phyloP scores from a whole-genome alignment of 495 filamentous ascomycete species.

The Geoglossum glabrum region DNA sequence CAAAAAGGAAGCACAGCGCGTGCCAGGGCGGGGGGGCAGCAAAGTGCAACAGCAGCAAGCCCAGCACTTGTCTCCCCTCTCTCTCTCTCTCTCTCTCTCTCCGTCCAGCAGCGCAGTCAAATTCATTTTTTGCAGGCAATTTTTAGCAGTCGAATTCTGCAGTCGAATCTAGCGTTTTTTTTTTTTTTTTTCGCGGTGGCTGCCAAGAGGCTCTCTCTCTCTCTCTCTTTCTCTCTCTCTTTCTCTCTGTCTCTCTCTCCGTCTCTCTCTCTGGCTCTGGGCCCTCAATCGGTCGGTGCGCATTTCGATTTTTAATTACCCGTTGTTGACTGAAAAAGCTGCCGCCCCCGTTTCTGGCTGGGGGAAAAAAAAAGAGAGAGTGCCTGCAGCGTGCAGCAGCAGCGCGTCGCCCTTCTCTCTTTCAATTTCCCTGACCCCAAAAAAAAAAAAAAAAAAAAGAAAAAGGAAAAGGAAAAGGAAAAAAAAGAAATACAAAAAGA shows the following conservation, averaged over 20 bases:
- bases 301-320: conserved; percentile 9
- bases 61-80: background rate
- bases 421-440: background rate
- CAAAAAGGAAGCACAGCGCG: conserved; percentile 8
- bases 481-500: no score
- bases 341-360: background rate
- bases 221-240: no score
- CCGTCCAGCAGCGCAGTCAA: conserved; percentile 10
- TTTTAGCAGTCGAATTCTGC: no score
- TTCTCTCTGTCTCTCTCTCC: no score
- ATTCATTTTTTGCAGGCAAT: no score
- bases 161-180: no score
- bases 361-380: no score
- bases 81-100: conserved; percentile 4
- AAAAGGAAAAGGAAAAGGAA: no score
- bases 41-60: background rate
- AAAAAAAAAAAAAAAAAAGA: background rate
- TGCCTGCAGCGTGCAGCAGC: background rate
- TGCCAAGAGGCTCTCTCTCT: no score
- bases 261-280: no score
- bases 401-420: background rate
- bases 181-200: no score
- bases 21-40: background rate
- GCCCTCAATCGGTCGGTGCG: conserved; percentile 7
- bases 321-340: background rate